Evolutionary conservation across 768 basidiomycete genomes (phyloP).

Genomic region (Postia placenta): DNA sequence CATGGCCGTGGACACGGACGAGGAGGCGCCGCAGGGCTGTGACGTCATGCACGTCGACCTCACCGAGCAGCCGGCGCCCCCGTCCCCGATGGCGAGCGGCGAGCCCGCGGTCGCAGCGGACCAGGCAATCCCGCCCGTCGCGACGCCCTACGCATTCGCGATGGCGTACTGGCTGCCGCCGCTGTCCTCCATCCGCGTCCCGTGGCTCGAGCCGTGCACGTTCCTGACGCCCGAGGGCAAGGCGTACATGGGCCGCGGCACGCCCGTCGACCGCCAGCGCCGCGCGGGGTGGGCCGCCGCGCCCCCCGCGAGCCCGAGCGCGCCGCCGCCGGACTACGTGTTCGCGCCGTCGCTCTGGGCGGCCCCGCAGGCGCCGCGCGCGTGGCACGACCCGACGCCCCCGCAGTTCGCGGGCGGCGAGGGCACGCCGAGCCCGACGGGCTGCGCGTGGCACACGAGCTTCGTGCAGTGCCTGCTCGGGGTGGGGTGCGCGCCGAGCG

Average conservation of each 20-base stretch:
- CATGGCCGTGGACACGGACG: not conserved
- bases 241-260: constrained; percentile 15
- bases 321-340: not conserved
- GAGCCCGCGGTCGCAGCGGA: constrained; percentile 5
- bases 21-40: not conserved
- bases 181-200: constrained; percentile 8
- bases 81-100: not conserved
- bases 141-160: not conserved
- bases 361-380: not conserved
- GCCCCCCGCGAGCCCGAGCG: not conserved
- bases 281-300: constrained; percentile 12
- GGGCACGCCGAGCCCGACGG: constrained; percentile 9
- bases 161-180: constrained; percentile 8
- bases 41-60: constrained; percentile 6
- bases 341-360: not conserved
- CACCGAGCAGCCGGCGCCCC: not conserved
- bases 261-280: constrained; percentile 12
- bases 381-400: too few relatives aligned
- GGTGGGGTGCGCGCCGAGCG: constrained; percentile 8
- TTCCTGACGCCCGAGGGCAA: constrained; percentile 5
- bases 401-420: too few relatives aligned
- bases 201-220: constrained; percentile 5
- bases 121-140: constrained; percentile 1
- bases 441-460: constrained; percentile 12
- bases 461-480: constrained; percentile 14